Conservation (phyloP, 106 monocot species). For the Narthecium ossifragum region DNA sequence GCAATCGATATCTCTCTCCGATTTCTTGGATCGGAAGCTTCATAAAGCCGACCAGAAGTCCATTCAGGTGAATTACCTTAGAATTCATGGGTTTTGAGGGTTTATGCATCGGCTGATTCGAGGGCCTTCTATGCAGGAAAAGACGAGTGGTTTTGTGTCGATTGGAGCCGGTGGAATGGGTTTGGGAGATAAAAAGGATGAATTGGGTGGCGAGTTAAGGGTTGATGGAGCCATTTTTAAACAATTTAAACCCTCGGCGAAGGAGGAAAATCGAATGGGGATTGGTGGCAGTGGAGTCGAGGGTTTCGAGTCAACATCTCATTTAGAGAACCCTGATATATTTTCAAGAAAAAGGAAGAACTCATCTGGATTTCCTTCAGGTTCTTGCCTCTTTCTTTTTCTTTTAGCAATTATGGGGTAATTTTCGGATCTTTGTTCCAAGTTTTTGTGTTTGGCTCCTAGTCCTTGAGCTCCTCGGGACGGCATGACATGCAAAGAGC, state of each 20-base stretch:
- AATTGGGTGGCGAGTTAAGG: slow-evolving; percentile 1
- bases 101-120: neutral
- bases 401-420: neutral
- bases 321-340: neutral
- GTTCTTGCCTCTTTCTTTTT: slow-evolving; percentile 1
- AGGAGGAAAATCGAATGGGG: slow-evolving; percentile 1
- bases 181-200: neutral
- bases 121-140: slow-evolving; percentile 32
- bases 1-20: slow-evolving; percentile 46
- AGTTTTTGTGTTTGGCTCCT: too few species aligned
- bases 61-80: slow-evolving; percentile 18
- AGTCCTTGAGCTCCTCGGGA: too few species aligned
- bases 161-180: slow-evolving; percentile 26
- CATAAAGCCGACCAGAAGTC: slow-evolving; percentile 22
- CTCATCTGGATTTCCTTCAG: slow-evolving; percentile 21
- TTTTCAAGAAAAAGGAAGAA: slow-evolving; percentile 37
- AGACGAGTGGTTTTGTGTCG: slow-evolving; percentile 36
- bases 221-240: slow-evolving; percentile 35
- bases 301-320: neutral
- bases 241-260: slow-evolving; percentile 24
- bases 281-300: neutral
- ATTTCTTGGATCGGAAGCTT: slow-evolving; percentile 46
- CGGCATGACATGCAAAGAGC: too few species aligned
- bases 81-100: neutral
- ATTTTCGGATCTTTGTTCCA: neutral